A percentile compares a stretch with the other conserved stretches of the same genome.
These are phyloP conservation scores for Torulaspora globosa DNA, from an alignment of 1,139 yeast genomes.

Conservation along the genomic window DNA sequence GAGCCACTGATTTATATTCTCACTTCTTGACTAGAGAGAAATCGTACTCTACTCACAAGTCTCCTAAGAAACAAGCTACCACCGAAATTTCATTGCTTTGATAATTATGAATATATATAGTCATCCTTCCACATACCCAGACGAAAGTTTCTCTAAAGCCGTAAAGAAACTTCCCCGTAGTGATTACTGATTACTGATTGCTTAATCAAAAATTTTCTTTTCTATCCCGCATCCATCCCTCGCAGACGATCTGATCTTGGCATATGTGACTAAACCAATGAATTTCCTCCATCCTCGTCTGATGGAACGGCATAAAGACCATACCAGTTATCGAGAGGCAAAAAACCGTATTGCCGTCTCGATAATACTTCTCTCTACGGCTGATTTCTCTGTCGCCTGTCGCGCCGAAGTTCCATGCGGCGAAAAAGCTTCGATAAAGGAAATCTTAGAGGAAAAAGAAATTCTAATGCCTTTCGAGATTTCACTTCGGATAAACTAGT, in stretches of 20 bases:
- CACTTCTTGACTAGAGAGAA: neutral
- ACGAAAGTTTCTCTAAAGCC: neutral
- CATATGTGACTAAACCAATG: neutral
- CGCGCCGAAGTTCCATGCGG: conserved; percentile 2
- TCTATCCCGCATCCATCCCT: neutral
- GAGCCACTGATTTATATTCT: neutral
- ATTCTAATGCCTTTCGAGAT: neutral
- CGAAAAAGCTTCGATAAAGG: neutral
- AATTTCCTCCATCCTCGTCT: neutral
- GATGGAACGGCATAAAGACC: neutral
- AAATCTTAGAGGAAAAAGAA: neutral
- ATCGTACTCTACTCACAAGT: neutral
- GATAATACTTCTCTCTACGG: neutral
- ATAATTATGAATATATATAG: too few relatives aligned
- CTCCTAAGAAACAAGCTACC: too few relatives aligned
- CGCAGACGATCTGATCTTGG: neutral
- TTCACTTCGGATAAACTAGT: neutral
- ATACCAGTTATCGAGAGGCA: neutral
- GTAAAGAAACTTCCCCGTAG: neutral
- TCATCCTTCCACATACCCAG: too few relatives aligned
- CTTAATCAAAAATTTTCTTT: neutral
- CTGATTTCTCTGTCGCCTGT: neutral
- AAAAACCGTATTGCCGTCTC: neutral
- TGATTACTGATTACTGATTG: neutral
- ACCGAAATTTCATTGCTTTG: too few relatives aligned